A percentile compares a stretch with the other conserved stretches of the same genome.
phyloP scores from a whole-genome alignment of 768 basidiomycete species.

The Pulveroboletus frians region DNA sequence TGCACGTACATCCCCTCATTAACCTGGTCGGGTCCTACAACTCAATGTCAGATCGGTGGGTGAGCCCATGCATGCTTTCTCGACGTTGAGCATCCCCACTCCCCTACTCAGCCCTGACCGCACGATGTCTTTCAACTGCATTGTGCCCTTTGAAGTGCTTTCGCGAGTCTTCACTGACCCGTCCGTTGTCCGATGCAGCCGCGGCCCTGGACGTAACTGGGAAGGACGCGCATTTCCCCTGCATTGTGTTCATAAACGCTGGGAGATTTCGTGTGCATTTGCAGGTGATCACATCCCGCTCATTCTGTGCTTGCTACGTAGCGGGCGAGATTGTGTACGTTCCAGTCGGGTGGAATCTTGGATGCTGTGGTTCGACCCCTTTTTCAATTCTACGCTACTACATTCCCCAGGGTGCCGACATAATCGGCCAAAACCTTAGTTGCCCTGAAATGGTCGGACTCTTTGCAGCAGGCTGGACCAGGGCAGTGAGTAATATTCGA shows the following conservation, averaged over 20 bases:
- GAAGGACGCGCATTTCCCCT: background rate
- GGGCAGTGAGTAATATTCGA: background rate
- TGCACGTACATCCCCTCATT: background rate
- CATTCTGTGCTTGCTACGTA: background rate
- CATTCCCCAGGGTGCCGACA: background rate
- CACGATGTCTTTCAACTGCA: background rate
- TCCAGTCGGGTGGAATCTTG: background rate
- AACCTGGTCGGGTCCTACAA: background rate
- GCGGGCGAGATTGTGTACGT: background rate
- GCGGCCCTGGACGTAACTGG: background rate
- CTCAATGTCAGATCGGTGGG: background rate
- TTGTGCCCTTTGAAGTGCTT: background rate
- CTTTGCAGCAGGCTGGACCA: background rate
- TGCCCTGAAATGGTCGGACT: conserved; percentile 1
- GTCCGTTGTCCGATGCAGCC: background rate
- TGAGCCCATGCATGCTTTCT: no score
- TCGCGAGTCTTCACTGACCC: background rate
- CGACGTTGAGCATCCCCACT: background rate
- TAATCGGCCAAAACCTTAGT: conserved; percentile 3
- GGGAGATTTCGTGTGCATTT: background rate
- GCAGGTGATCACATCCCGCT: background rate
- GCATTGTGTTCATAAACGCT: background rate
- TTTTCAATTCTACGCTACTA: background rate
- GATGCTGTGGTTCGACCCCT: background rate
- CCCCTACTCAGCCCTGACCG: background rate